A percentile compares a stretch with the other conserved stretches of the same genome.
Evolutionary conservation across 495 filamentous ascomycete genomes (phyloP).

Genomic region (Annulohypoxylon bovei): DNA sequence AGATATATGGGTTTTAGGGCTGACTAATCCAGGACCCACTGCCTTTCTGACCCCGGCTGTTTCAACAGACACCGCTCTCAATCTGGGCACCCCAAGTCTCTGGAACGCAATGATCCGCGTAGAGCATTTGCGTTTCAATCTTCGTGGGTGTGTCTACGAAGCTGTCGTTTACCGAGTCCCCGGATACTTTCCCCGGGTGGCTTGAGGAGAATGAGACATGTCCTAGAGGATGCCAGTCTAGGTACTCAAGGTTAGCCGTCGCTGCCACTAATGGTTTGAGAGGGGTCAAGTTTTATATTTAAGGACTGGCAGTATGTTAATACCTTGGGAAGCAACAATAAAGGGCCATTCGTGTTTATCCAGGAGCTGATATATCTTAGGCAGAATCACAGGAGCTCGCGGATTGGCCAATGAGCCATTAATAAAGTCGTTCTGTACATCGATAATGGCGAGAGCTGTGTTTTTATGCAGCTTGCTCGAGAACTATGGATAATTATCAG

Average conservation of each 20-base stretch:
- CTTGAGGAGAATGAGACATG: conserved; percentile 45
- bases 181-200: conserved; percentile 29
- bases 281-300: not conserved
- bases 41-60: no score
- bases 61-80: conserved; percentile 39
- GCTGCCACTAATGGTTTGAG: not conserved
- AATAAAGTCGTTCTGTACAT: conserved; percentile 50
- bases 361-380: conserved; percentile 44
- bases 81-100: conserved; percentile 46
- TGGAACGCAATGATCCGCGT: conserved; percentile 45
- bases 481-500: conserved; percentile 17
- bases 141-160: conserved; percentile 38
- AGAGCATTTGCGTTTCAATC: conserved; percentile 42
- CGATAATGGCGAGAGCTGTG: conserved; percentile 46
- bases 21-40: no score
- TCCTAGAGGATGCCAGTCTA: conserved; percentile 40
- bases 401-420: conserved; percentile 43
- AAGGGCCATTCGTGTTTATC: conserved; percentile 48
- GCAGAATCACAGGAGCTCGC: conserved; percentile 43
- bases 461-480: conserved; percentile 41
- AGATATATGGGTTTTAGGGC: no score
- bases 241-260: not conserved
- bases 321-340: conserved; percentile 47
- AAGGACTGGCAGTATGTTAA: not conserved
- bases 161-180: conserved; percentile 37